Conservation (phyloP, 2,329 filamentous ascomycete species). For the Zymoseptoria brevis region DNA sequence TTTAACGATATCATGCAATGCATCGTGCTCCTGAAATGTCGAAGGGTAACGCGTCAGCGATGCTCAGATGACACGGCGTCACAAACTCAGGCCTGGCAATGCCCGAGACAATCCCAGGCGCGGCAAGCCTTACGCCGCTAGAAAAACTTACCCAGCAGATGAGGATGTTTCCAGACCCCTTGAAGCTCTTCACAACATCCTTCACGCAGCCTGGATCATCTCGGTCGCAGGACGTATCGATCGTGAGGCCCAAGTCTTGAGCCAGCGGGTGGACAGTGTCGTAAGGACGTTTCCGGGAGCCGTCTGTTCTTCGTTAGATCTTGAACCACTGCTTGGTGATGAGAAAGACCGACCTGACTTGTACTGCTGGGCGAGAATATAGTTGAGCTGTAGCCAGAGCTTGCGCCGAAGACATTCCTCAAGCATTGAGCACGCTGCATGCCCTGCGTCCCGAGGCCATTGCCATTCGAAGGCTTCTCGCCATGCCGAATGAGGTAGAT, state of each 20-base stretch:
- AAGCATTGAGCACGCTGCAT: conserved; percentile 52
- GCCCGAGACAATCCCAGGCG: no score
- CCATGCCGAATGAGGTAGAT: conserved; percentile 59
- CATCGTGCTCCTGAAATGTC: neutral
- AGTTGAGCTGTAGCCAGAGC: conserved; percentile 46
- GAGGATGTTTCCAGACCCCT: conserved; percentile 48
- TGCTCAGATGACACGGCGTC: no score
- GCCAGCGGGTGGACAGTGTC: conserved; percentile 52
- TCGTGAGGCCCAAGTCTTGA: conserved; percentile 45
- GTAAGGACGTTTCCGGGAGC: conserved; percentile 46
- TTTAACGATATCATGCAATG: conserved; percentile 45
- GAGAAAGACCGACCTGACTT: conserved; percentile 35
- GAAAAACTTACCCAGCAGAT: conserved; percentile 46
- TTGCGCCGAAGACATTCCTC: conserved; percentile 47
- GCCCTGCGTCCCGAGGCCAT: conserved; percentile 47
- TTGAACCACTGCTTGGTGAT: neutral
- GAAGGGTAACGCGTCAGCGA: no score
- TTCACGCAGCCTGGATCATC: conserved; percentile 50
- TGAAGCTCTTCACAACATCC: conserved; percentile 42
- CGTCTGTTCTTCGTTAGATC: conserved; percentile 31
- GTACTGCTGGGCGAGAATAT: conserved; percentile 51
- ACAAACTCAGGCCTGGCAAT: no score
- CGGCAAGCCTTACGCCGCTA: no score
- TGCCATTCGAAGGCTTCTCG: conserved; percentile 48
- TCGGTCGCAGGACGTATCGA: conserved; percentile 50